Conservation (phyloP, 2,329 filamentous ascomycete species). For the Alternaria sp. region DNA sequence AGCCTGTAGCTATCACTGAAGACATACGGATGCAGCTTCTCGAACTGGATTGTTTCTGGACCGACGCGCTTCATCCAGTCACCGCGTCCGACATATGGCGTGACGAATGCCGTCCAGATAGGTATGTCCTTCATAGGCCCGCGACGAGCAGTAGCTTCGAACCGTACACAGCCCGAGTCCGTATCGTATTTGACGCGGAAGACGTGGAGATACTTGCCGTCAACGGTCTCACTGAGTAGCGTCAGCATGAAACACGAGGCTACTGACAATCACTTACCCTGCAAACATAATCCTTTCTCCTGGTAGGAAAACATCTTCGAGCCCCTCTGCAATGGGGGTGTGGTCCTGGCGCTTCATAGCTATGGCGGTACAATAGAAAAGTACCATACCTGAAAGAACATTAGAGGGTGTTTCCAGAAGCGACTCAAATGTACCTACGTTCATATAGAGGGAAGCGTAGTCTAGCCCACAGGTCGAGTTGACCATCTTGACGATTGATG, state of each 20-base stretch:
- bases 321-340: conserved; percentile 45
- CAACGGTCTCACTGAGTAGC: conserved; percentile 56
- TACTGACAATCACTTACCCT: conserved; percentile 48
- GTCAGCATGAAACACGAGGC: conserved; percentile 12
- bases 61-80: conserved; percentile 57
- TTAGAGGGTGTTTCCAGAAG: neutral
- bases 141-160: conserved; percentile 62
- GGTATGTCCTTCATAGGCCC: conserved; percentile 62
- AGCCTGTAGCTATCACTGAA: conserved; percentile 59
- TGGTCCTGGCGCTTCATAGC: conserved; percentile 65
- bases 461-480: conserved; percentile 59
- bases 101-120: conserved; percentile 62
- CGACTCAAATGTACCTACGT: conserved; percentile 45
- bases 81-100: conserved; percentile 52
- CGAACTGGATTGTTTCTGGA: conserved; percentile 54
- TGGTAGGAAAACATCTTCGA: conserved; percentile 59
- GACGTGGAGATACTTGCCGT: conserved; percentile 60
- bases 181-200: conserved; percentile 62
- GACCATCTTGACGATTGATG: conserved; percentile 47
- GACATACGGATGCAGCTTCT: conserved; percentile 59
- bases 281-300: conserved; percentile 55
- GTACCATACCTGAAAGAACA: conserved; percentile 56
- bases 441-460: conserved; percentile 63
- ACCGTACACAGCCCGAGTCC: conserved; percentile 58
- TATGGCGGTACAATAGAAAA: conserved; percentile 63